Percentiles rank a stretch among this genome's conserved stretches.
Conservation (phyloP, 176 grass and related monocot species). For the Avena eriantha region DNA sequence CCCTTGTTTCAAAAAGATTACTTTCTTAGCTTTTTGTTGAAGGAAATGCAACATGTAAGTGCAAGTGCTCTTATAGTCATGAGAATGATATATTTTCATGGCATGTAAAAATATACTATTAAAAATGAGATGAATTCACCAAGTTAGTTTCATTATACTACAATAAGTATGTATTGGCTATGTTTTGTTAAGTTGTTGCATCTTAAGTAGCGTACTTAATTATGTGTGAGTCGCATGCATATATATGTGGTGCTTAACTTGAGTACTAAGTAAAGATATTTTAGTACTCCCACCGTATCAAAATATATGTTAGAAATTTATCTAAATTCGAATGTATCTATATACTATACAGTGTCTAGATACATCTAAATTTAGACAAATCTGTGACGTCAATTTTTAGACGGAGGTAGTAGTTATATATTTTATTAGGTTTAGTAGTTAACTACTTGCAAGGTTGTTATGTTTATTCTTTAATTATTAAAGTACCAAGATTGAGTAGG, state of each 20-base stretch:
- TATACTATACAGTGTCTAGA: no score
- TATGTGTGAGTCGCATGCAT: constrained; percentile 11
- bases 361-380: no score
- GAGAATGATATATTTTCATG: not conserved
- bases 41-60: not conserved
- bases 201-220: not conserved
- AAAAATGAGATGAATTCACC: not conserved
- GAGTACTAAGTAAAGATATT: not conserved
- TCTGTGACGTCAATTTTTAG: no score
- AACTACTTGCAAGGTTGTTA: not conserved
- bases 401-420: not conserved
- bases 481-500: no score
- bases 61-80: not conserved
- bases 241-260: constrained; percentile 7
- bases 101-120: not conserved
- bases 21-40: no score
- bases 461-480: not conserved
- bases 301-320: no score
- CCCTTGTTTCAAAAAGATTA: no score
- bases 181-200: not conserved
- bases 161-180: not conserved
- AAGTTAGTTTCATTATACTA: not conserved
- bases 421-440: not conserved
- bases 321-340: no score
- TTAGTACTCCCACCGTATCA: no score